Percentiles rank a stretch among this genome's conserved stretches.
Evolutionary conservation across 2,329 filamentous ascomycete genomes (phyloP).

Genomic region (Davidsoniella eucalypti): DNA sequence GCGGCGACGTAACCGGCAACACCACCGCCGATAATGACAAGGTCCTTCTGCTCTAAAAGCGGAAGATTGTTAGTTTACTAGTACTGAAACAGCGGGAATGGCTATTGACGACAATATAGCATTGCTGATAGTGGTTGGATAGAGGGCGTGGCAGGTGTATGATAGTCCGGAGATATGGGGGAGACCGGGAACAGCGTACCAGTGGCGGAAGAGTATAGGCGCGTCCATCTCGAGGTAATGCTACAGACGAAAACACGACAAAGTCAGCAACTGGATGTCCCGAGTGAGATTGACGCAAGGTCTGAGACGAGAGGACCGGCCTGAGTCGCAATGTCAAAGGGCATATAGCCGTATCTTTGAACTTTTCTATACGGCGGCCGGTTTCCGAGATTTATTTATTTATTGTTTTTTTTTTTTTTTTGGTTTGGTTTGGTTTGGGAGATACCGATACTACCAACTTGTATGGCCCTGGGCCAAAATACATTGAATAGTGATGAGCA

Average conservation of each 20-base stretch:
- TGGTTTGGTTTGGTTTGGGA: not conserved
- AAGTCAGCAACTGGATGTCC: not conserved
- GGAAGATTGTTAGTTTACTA: slow-evolving; percentile 22
- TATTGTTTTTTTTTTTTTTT: no score
- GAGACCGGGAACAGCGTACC: slow-evolving; percentile 25
- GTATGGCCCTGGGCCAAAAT: no score
- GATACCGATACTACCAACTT: not conserved
- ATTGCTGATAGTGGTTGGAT: not conserved
- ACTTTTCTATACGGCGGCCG: not conserved
- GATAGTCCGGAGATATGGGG: not conserved
- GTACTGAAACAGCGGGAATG: not conserved
- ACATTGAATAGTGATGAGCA: not conserved
- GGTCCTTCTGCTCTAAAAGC: slow-evolving; percentile 71
- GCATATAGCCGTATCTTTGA: no score
- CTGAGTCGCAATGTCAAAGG: no score
- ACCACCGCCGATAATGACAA: slow-evolving; percentile 94
- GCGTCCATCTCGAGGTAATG: slow-evolving; percentile 31
- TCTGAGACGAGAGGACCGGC: not conserved
- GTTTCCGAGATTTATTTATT: not conserved
- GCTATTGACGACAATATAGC: not conserved
- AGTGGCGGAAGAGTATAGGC: slow-evolving; percentile 41
- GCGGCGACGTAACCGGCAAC: slow-evolving; percentile 97
- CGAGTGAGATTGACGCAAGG: not conserved
- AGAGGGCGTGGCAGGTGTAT: not conserved
- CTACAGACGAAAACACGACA: not conserved